Evolutionary conservation across 2,329 filamentous ascomycete species (phyloP).

Genomic region (Xylogone sp.): DNA sequence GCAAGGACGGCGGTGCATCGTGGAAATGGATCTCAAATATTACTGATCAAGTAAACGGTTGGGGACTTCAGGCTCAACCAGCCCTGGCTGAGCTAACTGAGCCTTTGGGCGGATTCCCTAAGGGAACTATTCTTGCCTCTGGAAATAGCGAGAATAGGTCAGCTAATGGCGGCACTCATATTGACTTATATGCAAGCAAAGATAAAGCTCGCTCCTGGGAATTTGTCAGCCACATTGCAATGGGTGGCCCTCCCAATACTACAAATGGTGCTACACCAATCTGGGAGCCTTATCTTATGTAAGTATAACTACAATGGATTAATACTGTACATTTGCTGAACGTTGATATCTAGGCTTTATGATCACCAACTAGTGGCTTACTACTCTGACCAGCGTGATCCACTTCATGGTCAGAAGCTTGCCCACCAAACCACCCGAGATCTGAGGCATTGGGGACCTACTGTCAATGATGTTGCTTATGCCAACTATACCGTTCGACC

Average conservation of each 20-base stretch:
- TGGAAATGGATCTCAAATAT: constrained; percentile 60
- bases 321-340: background rate
- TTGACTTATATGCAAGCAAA: constrained; percentile 62
- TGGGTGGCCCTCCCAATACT: constrained; percentile 51
- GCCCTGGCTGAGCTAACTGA: constrained; percentile 59
- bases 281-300: constrained; percentile 65
- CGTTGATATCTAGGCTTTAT: constrained; percentile 32
- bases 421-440: constrained; percentile 59
- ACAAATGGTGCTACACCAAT: constrained; percentile 59
- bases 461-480: constrained; percentile 59
- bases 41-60: constrained; percentile 55
- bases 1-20: constrained; percentile 45
- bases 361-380: constrained; percentile 57
- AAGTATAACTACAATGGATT: background rate
- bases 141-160: constrained; percentile 33
- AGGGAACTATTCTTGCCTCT: constrained; percentile 58
- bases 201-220: constrained; percentile 58
- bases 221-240: constrained; percentile 61
- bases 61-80: constrained; percentile 63
- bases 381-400: constrained; percentile 67
- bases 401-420: constrained; percentile 63
- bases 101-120: constrained; percentile 49
- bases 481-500: constrained; percentile 56
- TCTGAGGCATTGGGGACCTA: constrained; percentile 52
- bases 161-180: constrained; percentile 41